phyloP scores from a whole-genome alignment of 345 rosid genomes.

The Brassica cretica region DNA sequence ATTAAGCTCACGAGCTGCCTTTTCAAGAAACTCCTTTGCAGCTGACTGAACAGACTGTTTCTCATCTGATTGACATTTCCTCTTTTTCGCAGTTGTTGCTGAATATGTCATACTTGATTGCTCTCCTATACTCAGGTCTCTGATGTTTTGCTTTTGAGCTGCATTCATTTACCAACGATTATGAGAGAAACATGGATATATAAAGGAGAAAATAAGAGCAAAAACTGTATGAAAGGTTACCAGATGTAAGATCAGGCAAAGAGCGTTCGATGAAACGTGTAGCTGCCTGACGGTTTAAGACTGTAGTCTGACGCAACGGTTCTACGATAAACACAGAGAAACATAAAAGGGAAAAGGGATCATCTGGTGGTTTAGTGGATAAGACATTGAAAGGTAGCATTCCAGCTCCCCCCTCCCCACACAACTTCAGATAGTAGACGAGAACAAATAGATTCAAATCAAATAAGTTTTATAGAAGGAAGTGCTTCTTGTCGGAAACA shows the following conservation, averaged over 20 bases:
- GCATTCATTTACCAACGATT: slow-evolving; percentile 22
- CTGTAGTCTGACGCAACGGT: slow-evolving; percentile 68
- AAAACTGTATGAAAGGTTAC: slow-evolving; percentile 43
- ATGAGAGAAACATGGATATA: slow-evolving; percentile 3
- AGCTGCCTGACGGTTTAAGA: slow-evolving; percentile 80
- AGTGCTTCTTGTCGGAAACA: no score
- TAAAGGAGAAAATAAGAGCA: neutral
- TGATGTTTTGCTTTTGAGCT: slow-evolving; percentile 76
- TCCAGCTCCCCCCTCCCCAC: neutral
- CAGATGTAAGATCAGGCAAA: slow-evolving; percentile 75
- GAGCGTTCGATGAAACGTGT: slow-evolving; percentile 89
- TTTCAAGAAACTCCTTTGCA: slow-evolving; percentile 84
- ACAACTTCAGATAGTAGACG: neutral
- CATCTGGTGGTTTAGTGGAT: slow-evolving; percentile 11
- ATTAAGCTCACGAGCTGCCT: slow-evolving; percentile 82
- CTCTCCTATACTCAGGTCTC: slow-evolving; percentile 66
- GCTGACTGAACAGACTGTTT: slow-evolving; percentile 63
- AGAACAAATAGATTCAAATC: neutral
- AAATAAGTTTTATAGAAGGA: neutral
- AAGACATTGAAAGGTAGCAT: slow-evolving; percentile 12
- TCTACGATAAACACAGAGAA: slow-evolving; percentile 42
- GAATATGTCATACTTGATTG: slow-evolving; percentile 47
- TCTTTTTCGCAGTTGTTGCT: slow-evolving; percentile 58
- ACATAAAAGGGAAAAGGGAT: slow-evolving; percentile 1
- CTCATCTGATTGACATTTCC: slow-evolving; percentile 68